A percentile compares a stretch with the other conserved stretches of the same genome.
Conservation (phyloP, 345 rosid species). For the Euphorbia peplus region DNA sequence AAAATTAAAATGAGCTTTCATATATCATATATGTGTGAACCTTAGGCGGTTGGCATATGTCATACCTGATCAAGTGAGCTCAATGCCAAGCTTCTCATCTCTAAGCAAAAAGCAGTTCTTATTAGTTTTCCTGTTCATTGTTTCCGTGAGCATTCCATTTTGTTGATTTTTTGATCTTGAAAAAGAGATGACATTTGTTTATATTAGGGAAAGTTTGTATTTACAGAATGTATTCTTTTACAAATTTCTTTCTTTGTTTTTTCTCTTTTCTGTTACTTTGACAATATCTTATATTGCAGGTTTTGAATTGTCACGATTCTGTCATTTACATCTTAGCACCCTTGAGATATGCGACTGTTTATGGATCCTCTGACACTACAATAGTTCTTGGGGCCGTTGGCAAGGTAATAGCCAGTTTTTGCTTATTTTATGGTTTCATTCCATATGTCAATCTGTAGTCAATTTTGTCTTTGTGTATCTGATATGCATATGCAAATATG, state of each 20-base stretch:
- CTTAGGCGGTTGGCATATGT: neutral
- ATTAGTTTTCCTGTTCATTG: no score
- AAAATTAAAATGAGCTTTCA: neutral
- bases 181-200: neutral
- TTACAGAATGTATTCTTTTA: neutral
- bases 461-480: neutral
- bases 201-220: neutral
- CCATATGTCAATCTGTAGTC: neutral
- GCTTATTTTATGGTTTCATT: no score
- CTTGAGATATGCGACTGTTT: conserved; percentile 78
- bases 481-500: neutral
- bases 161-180: neutral
- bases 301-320: conserved; percentile 95
- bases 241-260: neutral
- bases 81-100: no score
- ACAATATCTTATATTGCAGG: conserved; percentile 44
- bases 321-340: conserved; percentile 91
- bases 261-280: conserved; percentile 9
- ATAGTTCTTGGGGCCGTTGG: conserved; percentile 98
- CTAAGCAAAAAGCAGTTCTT: no score
- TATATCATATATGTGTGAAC: neutral
- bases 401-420: conserved; percentile 53
- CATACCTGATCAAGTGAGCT: neutral
- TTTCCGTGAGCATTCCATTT: neutral
- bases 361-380: conserved; percentile 98